Base-by-base conservation (phyloP, 2,329 filamentous ascomycete species). In the Botryotinia globosa region DNA sequence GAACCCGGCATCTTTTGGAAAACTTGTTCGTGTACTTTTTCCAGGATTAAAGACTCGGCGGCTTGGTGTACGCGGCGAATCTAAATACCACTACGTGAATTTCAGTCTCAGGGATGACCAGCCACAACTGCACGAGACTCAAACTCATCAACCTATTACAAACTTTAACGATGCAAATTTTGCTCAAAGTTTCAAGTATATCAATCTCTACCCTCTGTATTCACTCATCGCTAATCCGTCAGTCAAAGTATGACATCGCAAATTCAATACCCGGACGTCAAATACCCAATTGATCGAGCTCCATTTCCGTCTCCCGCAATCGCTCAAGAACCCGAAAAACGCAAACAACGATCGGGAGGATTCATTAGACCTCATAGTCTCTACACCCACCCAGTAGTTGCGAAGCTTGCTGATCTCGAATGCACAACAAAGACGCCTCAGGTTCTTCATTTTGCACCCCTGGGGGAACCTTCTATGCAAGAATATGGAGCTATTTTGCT, bases 1-100 rank as follows among this genome's bases (percentile, higher is more conserved):
- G 73, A 99, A 99, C 80, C 96, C 96, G 59, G 96, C 96, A 16
- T 98, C 95, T 42, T 99, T 99, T 82, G 96, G 96, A 72, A 99
- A 99, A 82, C 88, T 99, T 61, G 96, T 99, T 48, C 90, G 96
- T 45, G 95, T 99, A 56, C 92, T 99, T 69, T 99, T 98, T 78
- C 95, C 96, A 0, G 95, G 94, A 59, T 91, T 99, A 34, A 95
- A 97, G 83, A 99, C 96, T 45, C 88, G 96, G 73, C 89, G 96
- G 76, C 86, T 99, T 20, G 96, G 96, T 75, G 94, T 98, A 64
- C 90, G 96, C 70, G 96, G 96, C 76, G 95, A 98, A 83, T 99
- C 96, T 22, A 99, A 99, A 81, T 99, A 99, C 81, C 96, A 99
- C 82, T 99, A 99, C 79, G 89, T 91, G 64, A 90, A 90, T 79